A percentile compares a stretch with the other conserved stretches of the same genome.
Evolutionary conservation across 129 eudicot genomes (phyloP).

Genomic region (Cynara cardunculus): DNA sequence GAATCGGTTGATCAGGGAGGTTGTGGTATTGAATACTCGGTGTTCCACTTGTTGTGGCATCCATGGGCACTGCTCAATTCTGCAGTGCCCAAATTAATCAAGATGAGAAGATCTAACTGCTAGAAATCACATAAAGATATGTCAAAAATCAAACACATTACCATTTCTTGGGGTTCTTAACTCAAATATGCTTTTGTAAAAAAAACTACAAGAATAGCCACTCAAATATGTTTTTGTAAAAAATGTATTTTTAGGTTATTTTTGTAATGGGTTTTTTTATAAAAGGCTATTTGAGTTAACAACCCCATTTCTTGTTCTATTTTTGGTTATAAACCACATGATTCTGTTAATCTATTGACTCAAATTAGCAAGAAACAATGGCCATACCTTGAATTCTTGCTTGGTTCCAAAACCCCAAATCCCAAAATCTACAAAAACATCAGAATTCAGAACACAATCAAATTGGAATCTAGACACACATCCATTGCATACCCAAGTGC

Average conservation of each 20-base stretch:
- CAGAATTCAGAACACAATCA: conserved; percentile 3
- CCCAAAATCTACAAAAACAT: conserved; percentile 25
- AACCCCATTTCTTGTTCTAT: not conserved
- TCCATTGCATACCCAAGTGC: conserved; percentile 3
- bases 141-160: conserved; percentile 21
- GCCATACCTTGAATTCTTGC: conserved; percentile 21
- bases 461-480: conserved; percentile 8
- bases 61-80: conserved; percentile 96
- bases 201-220: too few species aligned
- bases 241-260: too few species aligned
- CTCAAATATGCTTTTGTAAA: too few species aligned
- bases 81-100: conserved; percentile 83
- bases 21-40: conserved; percentile 66
- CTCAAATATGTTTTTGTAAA: too few species aligned
- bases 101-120: conserved; percentile 41
- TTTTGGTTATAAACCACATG: not conserved
- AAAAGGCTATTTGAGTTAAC: too few species aligned
- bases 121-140: conserved; percentile 34
- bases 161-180: not conserved
- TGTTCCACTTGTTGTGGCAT: conserved; percentile 82
- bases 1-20: conserved; percentile 65
- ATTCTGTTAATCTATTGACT: not conserved
- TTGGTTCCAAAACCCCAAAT: conserved; percentile 4
- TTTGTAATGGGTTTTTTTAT: too few species aligned
- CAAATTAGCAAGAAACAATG: not conserved